A percentile compares a stretch with the other conserved stretches of the same genome.
Conservation (phyloP, 768 basidiomycete species). For the Lactarius psammicola region DNA sequence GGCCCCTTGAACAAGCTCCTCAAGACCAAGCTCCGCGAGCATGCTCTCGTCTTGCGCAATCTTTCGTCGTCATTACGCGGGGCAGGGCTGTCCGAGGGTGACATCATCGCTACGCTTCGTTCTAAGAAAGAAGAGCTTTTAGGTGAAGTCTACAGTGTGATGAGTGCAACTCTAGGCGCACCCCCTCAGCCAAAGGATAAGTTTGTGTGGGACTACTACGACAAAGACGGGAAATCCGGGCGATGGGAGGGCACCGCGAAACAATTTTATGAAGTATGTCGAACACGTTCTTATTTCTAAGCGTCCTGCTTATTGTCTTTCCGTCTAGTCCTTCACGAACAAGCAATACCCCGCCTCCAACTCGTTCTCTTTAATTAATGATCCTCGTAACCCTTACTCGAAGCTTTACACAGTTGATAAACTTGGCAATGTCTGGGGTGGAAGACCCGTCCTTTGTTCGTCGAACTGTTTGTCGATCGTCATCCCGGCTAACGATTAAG, state of each 20-base stretch:
- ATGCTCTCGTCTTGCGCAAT: conserved; percentile 75
- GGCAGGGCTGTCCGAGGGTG: conserved; percentile 47
- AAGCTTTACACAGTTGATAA: conserved; percentile 90
- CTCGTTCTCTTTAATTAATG: conserved; percentile 91
- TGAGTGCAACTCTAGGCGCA: conserved; percentile 83
- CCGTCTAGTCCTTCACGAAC: conserved; percentile 31
- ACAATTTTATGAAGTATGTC: conserved; percentile 63
- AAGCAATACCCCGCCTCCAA: conserved; percentile 45
- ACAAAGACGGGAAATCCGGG: conserved; percentile 69
- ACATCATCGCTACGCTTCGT: conserved; percentile 55
- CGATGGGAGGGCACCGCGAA: conserved; percentile 78
- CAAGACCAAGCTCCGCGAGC: conserved; percentile 89
- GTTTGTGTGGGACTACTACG: conserved; percentile 89
- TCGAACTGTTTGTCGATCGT: conserved; percentile 17
- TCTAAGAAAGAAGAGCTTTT: conserved; percentile 84
- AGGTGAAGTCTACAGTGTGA: conserved; percentile 77
- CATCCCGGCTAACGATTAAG: conserved; percentile 7
- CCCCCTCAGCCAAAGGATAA: conserved; percentile 70
- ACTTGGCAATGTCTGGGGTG: conserved; percentile 91
- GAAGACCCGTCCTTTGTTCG: conserved; percentile 79
- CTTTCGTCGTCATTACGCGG: conserved; percentile 54
- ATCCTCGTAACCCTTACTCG: conserved; percentile 82
- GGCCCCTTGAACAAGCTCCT: conserved; percentile 72
- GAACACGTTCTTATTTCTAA: conserved; percentile 16
- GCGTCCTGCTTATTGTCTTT: conserved; percentile 21